Conservation (phyloP, 306 rosid genomes). For the Sesbania bispinosa region DNA sequence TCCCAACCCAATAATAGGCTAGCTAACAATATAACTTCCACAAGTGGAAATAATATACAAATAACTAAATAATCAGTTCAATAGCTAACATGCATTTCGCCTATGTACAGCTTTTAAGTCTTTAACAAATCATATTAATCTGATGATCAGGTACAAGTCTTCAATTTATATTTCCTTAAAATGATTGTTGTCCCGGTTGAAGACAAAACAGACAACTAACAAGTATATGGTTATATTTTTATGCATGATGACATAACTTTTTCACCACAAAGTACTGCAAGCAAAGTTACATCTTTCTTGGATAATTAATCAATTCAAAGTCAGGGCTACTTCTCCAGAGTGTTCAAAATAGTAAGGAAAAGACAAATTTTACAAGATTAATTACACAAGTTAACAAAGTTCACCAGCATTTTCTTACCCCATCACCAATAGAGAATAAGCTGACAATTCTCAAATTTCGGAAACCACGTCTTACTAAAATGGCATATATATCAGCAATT, state of each 20-base stretch:
- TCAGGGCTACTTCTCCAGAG: not conserved
- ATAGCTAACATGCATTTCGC: constrained; percentile 7
- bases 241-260: not conserved
- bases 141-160: not conserved
- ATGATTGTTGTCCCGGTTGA: not conserved
- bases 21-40: not conserved
- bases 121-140: not conserved
- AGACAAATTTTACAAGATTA: not conserved
- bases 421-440: constrained; percentile 59
- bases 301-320: not conserved
- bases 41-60: not conserved
- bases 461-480: constrained; percentile 53
- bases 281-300: not conserved
- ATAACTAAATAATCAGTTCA: not conserved
- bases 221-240: not conserved
- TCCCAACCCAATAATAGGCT: not conserved
- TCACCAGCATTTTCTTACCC: constrained; percentile 38
- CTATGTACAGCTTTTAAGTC: not conserved
- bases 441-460: constrained; percentile 41
- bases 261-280: not conserved
- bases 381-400: constrained; percentile 8
- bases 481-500: constrained; percentile 51
- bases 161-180: constrained; percentile 6
- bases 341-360: not conserved
- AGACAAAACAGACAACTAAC: not conserved